Base-by-base conservation (phyloP, 192 early-diverging fungal species). In the Polychytrium aggregatum region DNA sequence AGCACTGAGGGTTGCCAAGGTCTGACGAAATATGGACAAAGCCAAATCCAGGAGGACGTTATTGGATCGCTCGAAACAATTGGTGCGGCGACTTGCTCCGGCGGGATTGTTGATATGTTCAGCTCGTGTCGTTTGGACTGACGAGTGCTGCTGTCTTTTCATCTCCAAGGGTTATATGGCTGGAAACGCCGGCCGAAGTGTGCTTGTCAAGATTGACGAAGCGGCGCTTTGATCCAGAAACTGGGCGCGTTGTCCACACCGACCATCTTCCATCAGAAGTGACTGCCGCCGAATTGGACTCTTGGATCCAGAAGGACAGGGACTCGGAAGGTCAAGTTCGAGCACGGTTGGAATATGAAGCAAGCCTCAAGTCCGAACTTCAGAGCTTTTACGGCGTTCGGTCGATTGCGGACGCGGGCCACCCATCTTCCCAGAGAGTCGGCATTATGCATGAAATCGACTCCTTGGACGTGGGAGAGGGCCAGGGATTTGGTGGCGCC, bases 361-460 rank as follows among this genome's bases (percentile, higher is more conserved):
- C 42, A 10, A 41, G 29, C 2, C 17, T 59, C 10, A 43, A 58
- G 22, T 18, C 26, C 9, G 68, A 71, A 31, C 36, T 74, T 14
- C 37, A 40, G 30, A 16, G 20, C 7, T 36, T 50, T 30, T 70
- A 60, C 40, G 59, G 55, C 5, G 35, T 42, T 14, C 34, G 50
- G 30, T 37, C 40, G 21, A 35, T 42, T 13, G 24, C 10, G 20
- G 36, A 41, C 25, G 37, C 26, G 45, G 55, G 48, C 25, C 18
- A 40, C 26, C 10, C 24, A 18, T 30, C 34, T 13, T 30, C 31
- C 17, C 50, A 48, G 17, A 35, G 24, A 3, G 54, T 44, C 8
- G 64, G 60, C 16, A 60, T 71, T 41, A 60, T 76, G 41, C 73
- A 76, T 31, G 64, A 65, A 18, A 63, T 76, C 36, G 62, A 75